Base-by-base conservation (phyloP, 129 eudicot genomes). In the carrot (Daucus carota) region DNA sequence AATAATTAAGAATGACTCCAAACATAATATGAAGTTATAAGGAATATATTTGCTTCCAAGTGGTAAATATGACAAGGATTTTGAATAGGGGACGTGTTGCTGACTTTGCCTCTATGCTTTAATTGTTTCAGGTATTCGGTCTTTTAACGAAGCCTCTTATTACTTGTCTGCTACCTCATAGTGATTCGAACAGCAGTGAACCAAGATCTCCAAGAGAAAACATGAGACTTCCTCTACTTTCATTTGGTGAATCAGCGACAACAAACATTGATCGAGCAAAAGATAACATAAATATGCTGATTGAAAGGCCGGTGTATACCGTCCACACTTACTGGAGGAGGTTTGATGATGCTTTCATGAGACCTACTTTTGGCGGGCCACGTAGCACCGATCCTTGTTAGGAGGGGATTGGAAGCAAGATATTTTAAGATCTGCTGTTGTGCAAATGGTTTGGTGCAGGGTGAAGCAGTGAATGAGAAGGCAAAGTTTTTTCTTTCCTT, bases 341-440 rank as follows among this genome's bases (percentile, higher is more conserved):
- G 83, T 94, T 94, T 41, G 99, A 94, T 48, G 85, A 94, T 72
- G 82, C 92, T 9, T 91, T 91, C 73, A 94, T 94, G 99, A 84
- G 97, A 72, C 99, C 99, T 3, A 75, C 86, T 69, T 94, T 94
- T 73, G 97, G 99, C 6, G 96, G 97, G n/a, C 90, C 98, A 18
- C 43, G 26, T 34, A 68, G 43, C 11, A 11, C 5, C 0, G 73
- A 68, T 34, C 73, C 73, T 9, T 68, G 43, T 57, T 57, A 57
- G 31, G 16, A 54, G 62, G 26, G 26, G 28, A 54, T 8, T n/a
- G 13, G 0, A 2, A 20, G 10, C 62, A 54, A 57, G 16, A n/a
- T n/a, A n/a, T n/a, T n/a, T n/a, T n/a, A n/a, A n/a, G n/a, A n/a
- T n/a, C n/a, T n/a, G n/a, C n/a, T n/a, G n/a, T n/a, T n/a, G n/a